phyloP scores from a whole-genome alignment of 139 green algal genomes.

The Picochlorum sp. region DNA sequence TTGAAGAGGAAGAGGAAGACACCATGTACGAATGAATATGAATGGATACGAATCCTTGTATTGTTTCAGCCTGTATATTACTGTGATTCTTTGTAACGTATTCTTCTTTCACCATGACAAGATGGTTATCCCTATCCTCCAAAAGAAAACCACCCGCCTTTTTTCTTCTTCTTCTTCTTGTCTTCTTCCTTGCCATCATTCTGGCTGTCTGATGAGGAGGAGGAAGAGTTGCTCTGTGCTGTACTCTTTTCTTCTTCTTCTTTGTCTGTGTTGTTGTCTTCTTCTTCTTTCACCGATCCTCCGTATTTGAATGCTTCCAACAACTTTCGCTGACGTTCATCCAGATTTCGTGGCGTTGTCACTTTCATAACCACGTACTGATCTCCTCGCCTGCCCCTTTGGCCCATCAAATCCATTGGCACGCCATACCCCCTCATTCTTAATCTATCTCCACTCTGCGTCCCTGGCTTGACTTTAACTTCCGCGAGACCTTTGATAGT shows the following conservation, averaged over 20 bases:
- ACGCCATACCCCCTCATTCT: conserved; percentile 57
- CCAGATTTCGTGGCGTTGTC: conserved; percentile 9
- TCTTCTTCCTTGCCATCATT: neutral
- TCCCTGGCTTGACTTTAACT: conserved; percentile 40
- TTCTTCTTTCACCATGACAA: neutral
- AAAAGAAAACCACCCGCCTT: conserved; percentile 8
- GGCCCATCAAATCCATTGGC: conserved; percentile 23
- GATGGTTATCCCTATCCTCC: neutral
- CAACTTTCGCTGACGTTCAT: conserved; percentile 6
- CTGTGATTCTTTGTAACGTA: neutral
- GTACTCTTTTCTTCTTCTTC: neutral
- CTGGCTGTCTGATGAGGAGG: neutral
- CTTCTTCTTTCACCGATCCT: neutral
- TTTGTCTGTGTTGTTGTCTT: neutral
- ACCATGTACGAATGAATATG: neutral
- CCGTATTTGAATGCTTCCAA: conserved; percentile 7
- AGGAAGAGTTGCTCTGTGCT: neutral
- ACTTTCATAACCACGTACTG: conserved; percentile 51
- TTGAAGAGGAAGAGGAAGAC: conserved; percentile 2
- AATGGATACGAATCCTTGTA: neutral
- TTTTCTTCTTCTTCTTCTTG: conserved; percentile 6
- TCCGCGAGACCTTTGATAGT: conserved; percentile 43
- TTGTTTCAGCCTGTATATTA: conserved; percentile 1
- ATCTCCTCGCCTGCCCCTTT: conserved; percentile 34
- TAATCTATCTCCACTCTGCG: conserved; percentile 55